A percentile compares a stretch with the other conserved stretches of the same genome.
Evolutionary conservation across 495 filamentous ascomycete species (phyloP).

Genomic region (Aspergillus sclerotiicarbonarius): DNA sequence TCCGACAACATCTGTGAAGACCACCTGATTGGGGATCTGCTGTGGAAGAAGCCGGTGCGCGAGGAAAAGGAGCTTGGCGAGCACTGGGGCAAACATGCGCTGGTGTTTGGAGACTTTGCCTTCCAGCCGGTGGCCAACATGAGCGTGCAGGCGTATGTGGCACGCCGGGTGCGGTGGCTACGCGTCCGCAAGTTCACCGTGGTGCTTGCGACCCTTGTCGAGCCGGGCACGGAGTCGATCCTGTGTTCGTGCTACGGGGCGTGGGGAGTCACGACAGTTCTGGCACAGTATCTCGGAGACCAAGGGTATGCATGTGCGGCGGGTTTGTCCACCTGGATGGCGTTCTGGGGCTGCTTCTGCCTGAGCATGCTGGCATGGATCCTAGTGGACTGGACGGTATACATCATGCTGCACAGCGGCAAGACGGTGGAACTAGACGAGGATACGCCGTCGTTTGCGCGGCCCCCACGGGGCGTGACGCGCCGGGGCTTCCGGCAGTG

Average conservation of each 20-base stretch:
- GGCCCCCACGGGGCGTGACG: slow-evolving; percentile 31
- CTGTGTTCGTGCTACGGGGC: slow-evolving; percentile 77
- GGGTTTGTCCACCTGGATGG: slow-evolving; percentile 59
- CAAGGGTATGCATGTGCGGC: slow-evolving; percentile 48
- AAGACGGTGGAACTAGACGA: slow-evolving; percentile 68
- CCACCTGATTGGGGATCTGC: slow-evolving; percentile 87
- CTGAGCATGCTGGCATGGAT: slow-evolving; percentile 70
- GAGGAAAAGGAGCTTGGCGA: slow-evolving; percentile 42
- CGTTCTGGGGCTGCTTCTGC: slow-evolving; percentile 65
- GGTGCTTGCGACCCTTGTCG: slow-evolving; percentile 82
- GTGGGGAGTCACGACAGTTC: slow-evolving; percentile 67
- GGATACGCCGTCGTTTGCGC: slow-evolving; percentile 70
- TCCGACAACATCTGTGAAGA: slow-evolving; percentile 97
- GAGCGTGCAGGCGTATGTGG: slow-evolving; percentile 75
- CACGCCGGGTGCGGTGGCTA: slow-evolving; percentile 84
- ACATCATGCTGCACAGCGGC: slow-evolving; percentile 67
- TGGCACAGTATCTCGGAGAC: slow-evolving; percentile 57
- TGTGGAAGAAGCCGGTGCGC: slow-evolving; percentile 64
- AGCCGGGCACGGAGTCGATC: slow-evolving; percentile 89
- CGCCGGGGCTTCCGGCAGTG: slow-evolving; percentile 64
- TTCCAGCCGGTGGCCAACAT: slow-evolving; percentile 86
- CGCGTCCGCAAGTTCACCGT: slow-evolving; percentile 95
- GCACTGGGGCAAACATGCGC: slow-evolving; percentile 70
- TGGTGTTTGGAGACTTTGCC: slow-evolving; percentile 81
- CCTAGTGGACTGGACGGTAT: slow-evolving; percentile 68